phyloP scores from a whole-genome alignment of 106 monocot species.

The Hemerocallis citrina region DNA sequence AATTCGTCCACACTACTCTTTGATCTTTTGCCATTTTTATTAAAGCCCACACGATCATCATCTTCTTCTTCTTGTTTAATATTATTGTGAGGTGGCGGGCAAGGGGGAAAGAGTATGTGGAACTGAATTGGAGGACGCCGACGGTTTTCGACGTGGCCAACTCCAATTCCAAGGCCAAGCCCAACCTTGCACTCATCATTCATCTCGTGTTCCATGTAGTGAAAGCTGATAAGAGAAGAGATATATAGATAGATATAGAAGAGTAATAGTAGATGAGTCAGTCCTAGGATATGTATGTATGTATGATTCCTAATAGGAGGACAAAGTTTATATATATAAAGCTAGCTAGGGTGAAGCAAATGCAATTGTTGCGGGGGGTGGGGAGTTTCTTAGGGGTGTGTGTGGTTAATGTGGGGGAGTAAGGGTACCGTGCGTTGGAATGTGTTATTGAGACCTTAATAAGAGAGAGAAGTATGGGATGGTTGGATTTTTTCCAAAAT shows the following conservation, averaged over 20 bases:
- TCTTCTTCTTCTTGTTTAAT: constrained; percentile 3
- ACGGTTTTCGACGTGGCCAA: not conserved
- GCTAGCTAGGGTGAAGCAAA: not conserved
- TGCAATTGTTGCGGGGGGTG: not conserved
- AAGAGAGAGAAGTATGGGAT: not conserved
- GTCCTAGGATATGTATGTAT: too few species aligned
- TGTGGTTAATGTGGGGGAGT: not conserved
- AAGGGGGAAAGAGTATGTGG: constrained; percentile 2
- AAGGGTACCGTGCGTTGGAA: too few species aligned
- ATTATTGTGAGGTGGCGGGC: not conserved
- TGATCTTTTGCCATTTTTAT: not conserved
- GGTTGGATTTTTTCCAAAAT: not conserved
- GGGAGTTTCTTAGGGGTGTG: constrained; percentile 3
- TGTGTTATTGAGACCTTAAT: constrained; percentile 8
- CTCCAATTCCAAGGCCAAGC: constrained; percentile 4
- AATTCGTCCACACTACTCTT: not conserved
- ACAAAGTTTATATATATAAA: not conserved
- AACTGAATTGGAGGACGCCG: not conserved
- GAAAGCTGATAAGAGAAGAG: not conserved
- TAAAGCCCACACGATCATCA: too few species aligned
- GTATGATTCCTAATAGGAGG: constrained; percentile 1
- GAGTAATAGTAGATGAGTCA: not conserved
- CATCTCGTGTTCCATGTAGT: not conserved
- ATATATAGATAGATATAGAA: too few species aligned
- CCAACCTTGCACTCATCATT: constrained; percentile 1